Percentiles rank a stretch among this genome's conserved stretches.
Conservation (phyloP, 768 basidiomycete species). For the Collybia sordida region DNA sequence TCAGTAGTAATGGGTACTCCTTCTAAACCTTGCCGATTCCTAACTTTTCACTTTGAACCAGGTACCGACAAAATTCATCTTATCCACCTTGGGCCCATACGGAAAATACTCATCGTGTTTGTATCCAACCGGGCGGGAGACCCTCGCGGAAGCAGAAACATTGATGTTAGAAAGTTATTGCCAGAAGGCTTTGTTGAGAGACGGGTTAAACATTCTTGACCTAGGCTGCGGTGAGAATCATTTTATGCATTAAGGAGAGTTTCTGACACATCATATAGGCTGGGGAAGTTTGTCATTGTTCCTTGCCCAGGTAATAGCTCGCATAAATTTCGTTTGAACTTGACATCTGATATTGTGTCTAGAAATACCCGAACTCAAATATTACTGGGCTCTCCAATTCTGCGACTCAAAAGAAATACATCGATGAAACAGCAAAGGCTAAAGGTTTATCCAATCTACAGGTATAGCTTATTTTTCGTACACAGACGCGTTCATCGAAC, state of each 20-base stretch:
- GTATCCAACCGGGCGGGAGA: slow-evolving; percentile 60
- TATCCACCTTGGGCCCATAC: slow-evolving; percentile 62
- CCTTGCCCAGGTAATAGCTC: slow-evolving; percentile 49
- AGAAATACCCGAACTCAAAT: slow-evolving; percentile 67
- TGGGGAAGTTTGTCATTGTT: slow-evolving; percentile 75
- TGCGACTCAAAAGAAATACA: slow-evolving; percentile 62
- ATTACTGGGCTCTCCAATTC: slow-evolving; percentile 71
- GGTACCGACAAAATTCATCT: slow-evolving; percentile 62
- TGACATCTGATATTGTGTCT: not conserved
- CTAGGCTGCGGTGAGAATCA: slow-evolving; percentile 59
- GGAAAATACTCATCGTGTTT: slow-evolving; percentile 70
- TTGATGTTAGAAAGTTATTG: slow-evolving; percentile 70
- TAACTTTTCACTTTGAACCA: slow-evolving; percentile 16
- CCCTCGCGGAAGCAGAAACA: slow-evolving; percentile 61
- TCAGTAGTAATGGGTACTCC: slow-evolving; percentile 25
- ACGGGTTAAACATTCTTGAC: slow-evolving; percentile 65
- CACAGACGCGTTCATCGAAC: not conserved
- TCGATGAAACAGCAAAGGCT: slow-evolving; percentile 48
- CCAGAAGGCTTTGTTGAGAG: slow-evolving; percentile 57
- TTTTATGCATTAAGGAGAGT: not conserved
- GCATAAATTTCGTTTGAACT: not conserved
- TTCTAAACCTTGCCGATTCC: not conserved
- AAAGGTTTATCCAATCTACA: slow-evolving; percentile 54
- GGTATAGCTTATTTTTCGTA: slow-evolving; percentile 24
- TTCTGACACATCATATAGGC: slow-evolving; percentile 29